phyloP scores from a whole-genome alignment of 345 rosid genomes.

The Rhizophora mangle region DNA sequence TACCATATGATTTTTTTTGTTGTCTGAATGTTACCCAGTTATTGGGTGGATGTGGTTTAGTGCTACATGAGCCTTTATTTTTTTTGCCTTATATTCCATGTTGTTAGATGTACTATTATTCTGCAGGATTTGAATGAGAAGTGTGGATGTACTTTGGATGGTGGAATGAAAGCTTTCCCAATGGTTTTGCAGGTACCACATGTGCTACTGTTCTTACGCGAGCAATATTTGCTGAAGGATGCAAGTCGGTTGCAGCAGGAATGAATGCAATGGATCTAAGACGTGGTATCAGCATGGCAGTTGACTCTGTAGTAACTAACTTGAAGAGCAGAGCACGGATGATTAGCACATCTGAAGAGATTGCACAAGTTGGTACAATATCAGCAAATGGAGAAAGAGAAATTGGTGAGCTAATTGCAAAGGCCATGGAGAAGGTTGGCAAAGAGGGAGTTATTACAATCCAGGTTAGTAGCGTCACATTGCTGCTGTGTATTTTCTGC shows the following conservation, averaged over 20 bases:
- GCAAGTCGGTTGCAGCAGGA: slow-evolving; percentile 97
- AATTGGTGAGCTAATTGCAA: slow-evolving; percentile 96
- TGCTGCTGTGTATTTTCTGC: background rate
- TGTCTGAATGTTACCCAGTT: too few species aligned
- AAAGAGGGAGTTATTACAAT: slow-evolving; percentile 99
- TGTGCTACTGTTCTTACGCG: slow-evolving; percentile 90
- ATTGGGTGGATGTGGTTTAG: too few species aligned
- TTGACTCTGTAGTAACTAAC: slow-evolving; percentile 79
- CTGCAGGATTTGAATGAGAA: background rate
- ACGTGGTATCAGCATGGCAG: slow-evolving; percentile 92
- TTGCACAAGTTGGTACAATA: slow-evolving; percentile 98
- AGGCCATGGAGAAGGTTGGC: slow-evolving; percentile 99
- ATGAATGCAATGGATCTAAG: slow-evolving; percentile 95
- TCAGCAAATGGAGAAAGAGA: slow-evolving; percentile 98
- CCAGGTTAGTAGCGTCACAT: slow-evolving; percentile 45
- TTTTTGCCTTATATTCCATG: background rate
- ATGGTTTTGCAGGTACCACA: slow-evolving; percentile 67
- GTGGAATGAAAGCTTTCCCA: background rate
- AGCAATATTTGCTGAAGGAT: slow-evolving; percentile 85
- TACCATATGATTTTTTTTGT: too few species aligned
- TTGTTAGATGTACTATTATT: background rate
- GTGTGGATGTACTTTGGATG: background rate
- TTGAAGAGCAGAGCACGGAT: slow-evolving; percentile 88
- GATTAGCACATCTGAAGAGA: slow-evolving; percentile 98
- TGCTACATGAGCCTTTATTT: too few species aligned